A percentile compares a stretch with the other conserved stretches of the same genome.
Evolutionary conservation across 345 rosid genomes (phyloP).

Genomic region (Eutrema japonicum): DNA sequence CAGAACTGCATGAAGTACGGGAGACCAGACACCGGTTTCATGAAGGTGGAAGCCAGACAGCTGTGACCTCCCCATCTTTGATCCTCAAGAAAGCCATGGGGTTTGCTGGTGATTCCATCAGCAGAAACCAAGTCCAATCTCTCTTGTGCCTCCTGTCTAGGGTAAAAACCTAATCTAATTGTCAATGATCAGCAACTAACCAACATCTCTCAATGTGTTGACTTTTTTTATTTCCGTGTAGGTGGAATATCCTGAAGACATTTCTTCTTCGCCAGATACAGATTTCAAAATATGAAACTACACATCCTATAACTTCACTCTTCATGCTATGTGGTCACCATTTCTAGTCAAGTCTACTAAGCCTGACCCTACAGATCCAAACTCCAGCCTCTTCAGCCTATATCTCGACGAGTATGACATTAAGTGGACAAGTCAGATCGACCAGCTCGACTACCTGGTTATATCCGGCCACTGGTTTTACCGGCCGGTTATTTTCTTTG

Average conservation of each 20-base stretch:
- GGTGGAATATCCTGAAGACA: conserved; percentile 77
- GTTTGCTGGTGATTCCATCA: conserved; percentile 87
- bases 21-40: conserved; percentile 68
- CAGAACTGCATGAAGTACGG: conserved; percentile 89
- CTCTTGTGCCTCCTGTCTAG: conserved; percentile 84
- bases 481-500: conserved; percentile 61
- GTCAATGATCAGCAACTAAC: conserved; percentile 13
- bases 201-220: conserved; percentile 17
- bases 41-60: conserved; percentile 85
- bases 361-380: conserved; percentile 51
- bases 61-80: conserved; percentile 71
- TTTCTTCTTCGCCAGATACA: conserved; percentile 56
- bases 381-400: conserved; percentile 60
- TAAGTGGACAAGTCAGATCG: conserved; percentile 59
- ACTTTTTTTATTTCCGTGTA: conserved; percentile 37
- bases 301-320: conserved; percentile 71
- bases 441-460: conserved; percentile 64
- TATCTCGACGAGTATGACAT: conserved; percentile 65
- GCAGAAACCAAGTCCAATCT: conserved; percentile 89
- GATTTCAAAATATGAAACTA: conserved; percentile 67
- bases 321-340: conserved; percentile 71
- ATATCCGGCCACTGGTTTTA: conserved; percentile 81
- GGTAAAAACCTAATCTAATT: conserved; percentile 48
- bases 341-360: conserved; percentile 57
- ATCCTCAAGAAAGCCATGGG: conserved; percentile 81